Evolutionary conservation across 2,329 filamentous ascomycete species (phyloP).

Genomic region (Ascochyta koolunga): DNA sequence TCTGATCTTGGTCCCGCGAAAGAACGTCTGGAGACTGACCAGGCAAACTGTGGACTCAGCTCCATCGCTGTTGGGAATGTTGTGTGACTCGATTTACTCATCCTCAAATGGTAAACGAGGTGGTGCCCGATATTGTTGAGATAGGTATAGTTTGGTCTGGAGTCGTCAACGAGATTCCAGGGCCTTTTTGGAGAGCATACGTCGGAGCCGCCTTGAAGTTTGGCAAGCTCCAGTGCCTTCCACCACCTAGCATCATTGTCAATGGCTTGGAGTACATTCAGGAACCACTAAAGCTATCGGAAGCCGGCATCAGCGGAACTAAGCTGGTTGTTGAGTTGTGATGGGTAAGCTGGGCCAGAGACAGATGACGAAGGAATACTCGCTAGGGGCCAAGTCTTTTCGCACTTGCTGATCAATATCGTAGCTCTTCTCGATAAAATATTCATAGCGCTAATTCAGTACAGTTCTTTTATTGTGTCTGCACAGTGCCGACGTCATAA

Average conservation of each 20-base stretch:
- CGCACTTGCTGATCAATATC: too few species aligned
- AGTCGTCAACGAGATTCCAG: conserved; percentile 30
- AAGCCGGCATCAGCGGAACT: conserved; percentile 46
- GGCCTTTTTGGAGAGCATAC: conserved; percentile 33
- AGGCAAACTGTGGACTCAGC: too few species aligned
- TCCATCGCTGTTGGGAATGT: too few species aligned
- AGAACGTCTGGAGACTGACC: too few species aligned
- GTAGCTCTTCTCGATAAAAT: too few species aligned
- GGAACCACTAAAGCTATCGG: conserved; percentile 29
- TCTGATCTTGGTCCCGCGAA: too few species aligned
- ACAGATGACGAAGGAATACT: not conserved
- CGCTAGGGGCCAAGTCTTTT: not conserved
- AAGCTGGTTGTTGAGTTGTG: conserved; percentile 50
- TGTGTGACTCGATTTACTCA: conserved; percentile 45
- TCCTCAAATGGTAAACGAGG: conserved; percentile 35
- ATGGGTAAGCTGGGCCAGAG: too few species aligned
- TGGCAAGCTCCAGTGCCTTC: conserved; percentile 34
- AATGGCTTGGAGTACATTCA: conserved; percentile 37
- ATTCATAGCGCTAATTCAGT: too few species aligned
- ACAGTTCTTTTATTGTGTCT: too few species aligned
- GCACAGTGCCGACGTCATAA: too few species aligned
- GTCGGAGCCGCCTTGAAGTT: conserved; percentile 31
- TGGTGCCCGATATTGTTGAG: conserved; percentile 41
- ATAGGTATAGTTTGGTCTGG: conserved; percentile 36
- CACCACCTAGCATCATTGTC: conserved; percentile 32